Percentiles rank a stretch among this genome's conserved stretches.
phyloP scores from a whole-genome alignment of 495 filamentous ascomycete species.

The Lasiosphaeris hirsuta region DNA sequence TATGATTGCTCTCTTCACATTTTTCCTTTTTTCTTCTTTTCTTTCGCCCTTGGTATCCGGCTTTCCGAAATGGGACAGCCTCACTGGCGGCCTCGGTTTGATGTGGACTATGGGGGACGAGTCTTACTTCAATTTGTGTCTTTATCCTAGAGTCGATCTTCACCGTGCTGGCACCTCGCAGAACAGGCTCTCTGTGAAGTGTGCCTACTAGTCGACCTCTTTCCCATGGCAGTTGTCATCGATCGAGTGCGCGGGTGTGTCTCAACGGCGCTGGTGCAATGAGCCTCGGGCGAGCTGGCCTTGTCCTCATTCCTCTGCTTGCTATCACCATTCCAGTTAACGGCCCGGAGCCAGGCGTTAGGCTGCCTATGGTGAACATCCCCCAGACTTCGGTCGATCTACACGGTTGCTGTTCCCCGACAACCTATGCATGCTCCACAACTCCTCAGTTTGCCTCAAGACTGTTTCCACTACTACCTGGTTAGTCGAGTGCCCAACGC shows the following conservation, averaged over 20 bases:
- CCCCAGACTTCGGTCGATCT: constrained; percentile 1
- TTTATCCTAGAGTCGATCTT: neutral
- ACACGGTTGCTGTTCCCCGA: neutral
- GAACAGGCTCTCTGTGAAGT: neutral
- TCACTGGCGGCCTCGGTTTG: neutral
- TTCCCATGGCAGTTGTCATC: constrained; percentile 3
- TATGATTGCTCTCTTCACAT: neutral
- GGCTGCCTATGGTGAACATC: neutral
- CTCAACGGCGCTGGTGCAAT: constrained; percentile 3
- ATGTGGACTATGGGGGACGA: neutral
- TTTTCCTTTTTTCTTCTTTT: neutral
- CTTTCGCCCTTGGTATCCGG: neutral
- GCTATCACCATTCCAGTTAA: neutral
- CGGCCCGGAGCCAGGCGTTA: neutral
- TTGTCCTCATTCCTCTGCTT: constrained; percentile 3
- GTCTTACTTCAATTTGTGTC: neutral
- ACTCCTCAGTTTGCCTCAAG: neutral
- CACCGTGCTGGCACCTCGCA: neutral
- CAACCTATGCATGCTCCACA: neutral
- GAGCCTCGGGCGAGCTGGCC: neutral
- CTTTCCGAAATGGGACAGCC: neutral
- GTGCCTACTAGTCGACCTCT: constrained; percentile 8
- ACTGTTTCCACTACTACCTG: neutral
- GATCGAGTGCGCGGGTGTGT: constrained; percentile 7
- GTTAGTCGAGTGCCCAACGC: no score